phyloP scores from a whole-genome alignment of 1,284 basidiomycete genomes.

The Ganoderma boninense region DNA sequence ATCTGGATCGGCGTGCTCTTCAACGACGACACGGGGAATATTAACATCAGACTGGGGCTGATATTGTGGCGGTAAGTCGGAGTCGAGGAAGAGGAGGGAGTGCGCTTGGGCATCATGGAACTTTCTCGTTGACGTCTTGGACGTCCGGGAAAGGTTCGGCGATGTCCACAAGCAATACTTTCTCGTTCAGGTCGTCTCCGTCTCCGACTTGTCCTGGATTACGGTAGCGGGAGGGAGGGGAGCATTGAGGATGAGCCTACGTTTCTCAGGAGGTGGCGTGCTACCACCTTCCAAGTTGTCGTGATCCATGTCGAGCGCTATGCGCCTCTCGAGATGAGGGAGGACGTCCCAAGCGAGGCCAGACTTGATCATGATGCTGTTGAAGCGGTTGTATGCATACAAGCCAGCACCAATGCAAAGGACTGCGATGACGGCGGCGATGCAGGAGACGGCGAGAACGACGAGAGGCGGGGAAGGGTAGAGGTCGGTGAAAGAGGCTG shows the following conservation, averaged over 20 bases:
- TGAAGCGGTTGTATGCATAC: conserved; percentile 45
- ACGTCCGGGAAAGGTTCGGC: conserved; percentile 25
- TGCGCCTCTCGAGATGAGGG: conserved; percentile 42
- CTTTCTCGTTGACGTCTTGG: conserved; percentile 44
- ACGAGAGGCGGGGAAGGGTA: conserved; percentile 37
- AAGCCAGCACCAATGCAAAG: conserved; percentile 45
- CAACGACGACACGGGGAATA: conserved; percentile 31
- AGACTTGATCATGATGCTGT: conserved; percentile 41
- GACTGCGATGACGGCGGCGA: conserved; percentile 47
- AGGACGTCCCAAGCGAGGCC: conserved; percentile 46
- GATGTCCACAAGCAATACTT: conserved; percentile 16
- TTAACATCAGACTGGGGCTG: conserved; percentile 28
- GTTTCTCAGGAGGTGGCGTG: conserved; percentile 28
- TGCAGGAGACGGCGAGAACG: conserved; percentile 47
- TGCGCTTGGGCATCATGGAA: conserved; percentile 47
- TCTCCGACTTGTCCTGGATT: conserved; percentile 22
- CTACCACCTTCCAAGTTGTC: conserved; percentile 12
- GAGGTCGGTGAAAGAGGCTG: conserved; percentile 15
- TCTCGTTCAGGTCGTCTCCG: conserved; percentile 19
- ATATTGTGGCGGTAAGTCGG: conserved; percentile 28
- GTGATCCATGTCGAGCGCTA: conserved; percentile 23
- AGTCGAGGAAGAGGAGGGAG: conserved; percentile 30
- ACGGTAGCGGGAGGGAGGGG: conserved; percentile 20
- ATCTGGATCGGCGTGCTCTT: conserved; percentile 41
- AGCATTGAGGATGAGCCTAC: conserved; percentile 20